Conservation (phyloP, 495 filamentous ascomycete species). For the Terfezia claveryi region DNA sequence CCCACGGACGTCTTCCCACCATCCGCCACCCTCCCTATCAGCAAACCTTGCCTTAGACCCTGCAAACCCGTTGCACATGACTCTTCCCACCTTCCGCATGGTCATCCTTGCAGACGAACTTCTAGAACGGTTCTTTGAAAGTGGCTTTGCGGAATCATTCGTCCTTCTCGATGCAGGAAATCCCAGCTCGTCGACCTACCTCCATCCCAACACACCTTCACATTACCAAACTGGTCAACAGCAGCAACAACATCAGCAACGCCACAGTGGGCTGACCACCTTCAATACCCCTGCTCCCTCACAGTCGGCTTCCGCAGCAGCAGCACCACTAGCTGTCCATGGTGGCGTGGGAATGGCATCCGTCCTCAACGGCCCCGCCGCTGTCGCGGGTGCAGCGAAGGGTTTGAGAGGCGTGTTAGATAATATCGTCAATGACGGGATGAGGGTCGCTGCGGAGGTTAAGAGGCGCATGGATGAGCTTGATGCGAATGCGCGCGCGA, state of each 20-base stretch:
- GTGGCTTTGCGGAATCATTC: slow-evolving; percentile 50
- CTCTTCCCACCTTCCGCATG: slow-evolving; percentile 96
- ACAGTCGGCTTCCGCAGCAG: neutral
- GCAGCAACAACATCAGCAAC: neutral
- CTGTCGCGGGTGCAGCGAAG: slow-evolving; percentile 33
- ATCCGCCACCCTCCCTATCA: neutral
- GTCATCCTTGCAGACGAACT: slow-evolving; percentile 89
- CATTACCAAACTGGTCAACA: neutral
- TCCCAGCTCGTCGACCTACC: neutral
- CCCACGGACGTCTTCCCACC: neutral
- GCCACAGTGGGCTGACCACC: slow-evolving; percentile 15
- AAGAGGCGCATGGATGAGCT: slow-evolving; percentile 69
- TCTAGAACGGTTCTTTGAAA: slow-evolving; percentile 90
- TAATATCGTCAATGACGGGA: slow-evolving; percentile 90
- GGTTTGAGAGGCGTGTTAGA: slow-evolving; percentile 82
- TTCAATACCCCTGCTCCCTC: slow-evolving; percentile 21
- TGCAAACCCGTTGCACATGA: slow-evolving; percentile 79
- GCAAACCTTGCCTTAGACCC: slow-evolving; percentile 86
- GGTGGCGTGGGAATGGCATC: neutral
- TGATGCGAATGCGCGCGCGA: slow-evolving; percentile 65
- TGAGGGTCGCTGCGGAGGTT: slow-evolving; percentile 83
- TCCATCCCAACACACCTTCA: neutral
- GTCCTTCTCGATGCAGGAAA: slow-evolving; percentile 25
- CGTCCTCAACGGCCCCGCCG: slow-evolving; percentile 26
- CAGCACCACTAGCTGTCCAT: no score